Base-by-base conservation (phyloP, 2,329 filamentous ascomycete species). In the Mariannaea sp. region DNA sequence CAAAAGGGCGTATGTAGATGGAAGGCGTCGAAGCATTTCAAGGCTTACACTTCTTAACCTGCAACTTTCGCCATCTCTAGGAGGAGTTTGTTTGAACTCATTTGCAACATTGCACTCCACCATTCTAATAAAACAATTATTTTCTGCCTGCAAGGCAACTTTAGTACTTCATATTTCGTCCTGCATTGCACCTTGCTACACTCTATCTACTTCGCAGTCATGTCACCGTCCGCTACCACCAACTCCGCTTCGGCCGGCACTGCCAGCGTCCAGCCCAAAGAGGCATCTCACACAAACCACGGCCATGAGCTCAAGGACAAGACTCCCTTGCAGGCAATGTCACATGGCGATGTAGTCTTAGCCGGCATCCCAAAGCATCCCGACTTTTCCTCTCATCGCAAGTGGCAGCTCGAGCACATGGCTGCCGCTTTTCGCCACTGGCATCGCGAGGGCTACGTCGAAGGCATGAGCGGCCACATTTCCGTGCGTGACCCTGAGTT, bases 391-490 rank as follows among this genome's bases (percentile, higher is more conserved):
- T 60, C 59, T 0, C 62, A 69, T 8, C 57, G 66, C n/a, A 56
- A 66, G 33, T 67, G 65, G 65, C 64, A 65, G 43, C 75, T 87
- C 4, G 77, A 82, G 30, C 84, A 88, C 66, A 85, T 87, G 75
- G 82, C 84, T 6, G 79, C 80, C 3, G 85, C 84, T 4, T 90
- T 90, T 70, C 83, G 87, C 22, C 79, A 87, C 65, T 89, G 87
- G 68, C 77, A 84, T 1, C 80, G 85, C 40, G 80, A 83, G 61
- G 84, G 83, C 43, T 88, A 83, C 70, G 84, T 82, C 0, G 86
- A 89, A 70, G 87, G 87, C 49, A 87, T 88, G 75, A 77, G 78
- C 22, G 86, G 86, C 0, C 86, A 89, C 68, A 88, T 89, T 55
- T 80, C 75, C 3, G 81, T 88, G 0, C 77, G 85, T 9, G 86